These are phyloP conservation scores for Entophlyctis luteolus DNA, from an alignment of 192 early-diverging fungal species.

Conservation along the genomic window DNA sequence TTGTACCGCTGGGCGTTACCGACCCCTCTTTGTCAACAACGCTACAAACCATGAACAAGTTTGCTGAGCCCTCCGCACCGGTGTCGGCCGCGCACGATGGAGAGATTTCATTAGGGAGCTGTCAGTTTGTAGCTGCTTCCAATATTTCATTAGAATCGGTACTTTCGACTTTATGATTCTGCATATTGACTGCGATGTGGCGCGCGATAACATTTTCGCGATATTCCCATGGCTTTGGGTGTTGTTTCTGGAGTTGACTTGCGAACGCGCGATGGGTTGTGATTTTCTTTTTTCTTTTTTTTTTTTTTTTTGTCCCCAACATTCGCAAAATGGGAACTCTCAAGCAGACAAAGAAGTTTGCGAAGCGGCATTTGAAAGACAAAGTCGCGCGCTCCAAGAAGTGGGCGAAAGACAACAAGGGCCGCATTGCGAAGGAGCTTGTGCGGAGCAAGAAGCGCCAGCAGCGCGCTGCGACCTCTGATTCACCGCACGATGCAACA, in stretches of 20 bases:
- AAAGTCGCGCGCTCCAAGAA: conserved; percentile 21
- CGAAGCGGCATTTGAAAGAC: conserved; percentile 70
- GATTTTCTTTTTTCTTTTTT: conserved; percentile 5
- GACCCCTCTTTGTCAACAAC: not conserved
- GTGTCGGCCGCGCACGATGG: conserved; percentile 68
- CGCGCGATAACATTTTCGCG: conserved; percentile 53
- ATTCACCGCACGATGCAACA: too few relatives aligned
- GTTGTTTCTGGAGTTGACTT: conserved; percentile 64
- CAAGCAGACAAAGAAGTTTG: conserved; percentile 76
- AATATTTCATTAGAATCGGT: conserved; percentile 40
- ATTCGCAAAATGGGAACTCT: conserved; percentile 50
- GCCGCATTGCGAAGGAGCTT: conserved; percentile 28
- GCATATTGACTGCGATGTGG: not conserved
- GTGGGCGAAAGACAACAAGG: conserved; percentile 36
- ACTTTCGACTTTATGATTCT: conserved; percentile 13
- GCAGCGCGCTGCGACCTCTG: too few relatives aligned
- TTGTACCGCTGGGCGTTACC: not conserved
- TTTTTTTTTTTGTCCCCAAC: not conserved
- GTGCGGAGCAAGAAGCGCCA: conserved; percentile 21
- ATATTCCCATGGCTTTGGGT: conserved; percentile 69
- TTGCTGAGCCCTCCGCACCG: conserved; percentile 71
- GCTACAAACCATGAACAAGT: conserved; percentile 59
- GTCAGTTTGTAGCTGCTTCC: conserved; percentile 64
- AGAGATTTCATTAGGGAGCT: conserved; percentile 79
- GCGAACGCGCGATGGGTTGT: too few relatives aligned